Percentiles rank a stretch among this genome's conserved stretches.
phyloP scores from a whole-genome alignment of 768 basidiomycete genomes.

The Lentinula boryana region DNA sequence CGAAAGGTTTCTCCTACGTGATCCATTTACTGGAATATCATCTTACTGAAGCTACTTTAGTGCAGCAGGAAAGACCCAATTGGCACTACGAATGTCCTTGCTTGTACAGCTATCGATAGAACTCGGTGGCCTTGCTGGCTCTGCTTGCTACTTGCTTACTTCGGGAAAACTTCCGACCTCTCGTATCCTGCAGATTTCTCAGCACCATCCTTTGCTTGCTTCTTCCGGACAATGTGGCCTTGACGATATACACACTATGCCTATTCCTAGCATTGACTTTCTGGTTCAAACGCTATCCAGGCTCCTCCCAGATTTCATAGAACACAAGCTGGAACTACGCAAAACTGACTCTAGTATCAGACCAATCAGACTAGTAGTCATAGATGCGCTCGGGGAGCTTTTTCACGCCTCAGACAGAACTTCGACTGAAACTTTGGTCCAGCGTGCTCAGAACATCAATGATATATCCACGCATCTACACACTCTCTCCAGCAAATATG shows the following conservation, averaged over 20 bases:
- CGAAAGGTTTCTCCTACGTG: conserved; percentile 58
- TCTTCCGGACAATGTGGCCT: conserved; percentile 35
- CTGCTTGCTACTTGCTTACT: conserved; percentile 74
- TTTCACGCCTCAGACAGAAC: conserved; percentile 64
- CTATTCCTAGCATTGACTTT: conserved; percentile 46
- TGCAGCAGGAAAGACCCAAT: conserved; percentile 91
- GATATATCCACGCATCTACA: conserved; percentile 70
- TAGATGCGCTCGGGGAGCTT: conserved; percentile 86
- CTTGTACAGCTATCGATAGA: conserved; percentile 63
- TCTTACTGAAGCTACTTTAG: conserved; percentile 33
- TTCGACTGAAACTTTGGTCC: conserved; percentile 54
- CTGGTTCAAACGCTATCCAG: conserved; percentile 51
- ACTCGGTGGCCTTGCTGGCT: conserved; percentile 56
- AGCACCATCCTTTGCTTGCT: conserved; percentile 42
- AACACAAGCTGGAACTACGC: conserved; percentile 6
- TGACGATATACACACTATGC: conserved; percentile 53
- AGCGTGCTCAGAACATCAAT: conserved; percentile 67
- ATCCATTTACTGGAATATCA: not conserved
- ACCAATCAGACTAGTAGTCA: conserved; percentile 73
- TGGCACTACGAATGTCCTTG: conserved; percentile 80
- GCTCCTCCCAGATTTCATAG: conserved; percentile 49
- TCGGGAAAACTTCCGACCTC: conserved; percentile 61
- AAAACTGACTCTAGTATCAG: conserved; percentile 24
- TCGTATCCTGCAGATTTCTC: conserved; percentile 61
- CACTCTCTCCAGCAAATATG: conserved; percentile 53